phyloP scores from a whole-genome alignment of 140 eudicot species.

The Senecio squalidus region DNA sequence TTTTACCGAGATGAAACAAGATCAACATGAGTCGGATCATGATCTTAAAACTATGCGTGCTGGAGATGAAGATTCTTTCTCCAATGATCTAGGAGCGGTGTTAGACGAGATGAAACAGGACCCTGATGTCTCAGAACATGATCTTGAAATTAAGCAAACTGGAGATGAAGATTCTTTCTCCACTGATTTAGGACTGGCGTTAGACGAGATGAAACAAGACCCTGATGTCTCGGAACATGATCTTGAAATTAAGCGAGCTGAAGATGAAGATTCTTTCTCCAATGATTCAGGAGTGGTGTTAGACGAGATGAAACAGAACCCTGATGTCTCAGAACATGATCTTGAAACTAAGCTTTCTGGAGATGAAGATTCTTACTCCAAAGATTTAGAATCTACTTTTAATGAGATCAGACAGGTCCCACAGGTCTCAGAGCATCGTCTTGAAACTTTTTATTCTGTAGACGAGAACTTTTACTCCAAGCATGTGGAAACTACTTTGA shows the following conservation, averaged over 20 bases:
- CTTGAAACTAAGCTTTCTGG: constrained; percentile 29
- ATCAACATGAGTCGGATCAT: constrained; percentile 1
- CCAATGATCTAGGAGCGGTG: constrained; percentile 20
- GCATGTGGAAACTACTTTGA: constrained; percentile 25
- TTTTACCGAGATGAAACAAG: constrained; percentile 28
- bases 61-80: constrained; percentile 12
- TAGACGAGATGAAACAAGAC: constrained; percentile 18
- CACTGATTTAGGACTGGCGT: constrained; percentile 6
- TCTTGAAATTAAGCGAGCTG: constrained; percentile 14
- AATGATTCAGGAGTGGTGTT: constrained; percentile 19
- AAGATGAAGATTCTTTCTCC: constrained; percentile 16
- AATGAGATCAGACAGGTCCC: constrained; percentile 22
- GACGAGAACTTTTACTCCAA: constrained; percentile 23
- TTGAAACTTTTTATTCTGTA: constrained; percentile 38
- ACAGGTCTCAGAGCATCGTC: constrained; percentile 17
- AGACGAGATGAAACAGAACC: constrained; percentile 17
- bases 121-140: constrained; percentile 2
- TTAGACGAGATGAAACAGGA: constrained; percentile 19
- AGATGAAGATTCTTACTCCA: constrained; percentile 23
- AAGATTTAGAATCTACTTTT: constrained; percentile 23
- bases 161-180: constrained; percentile 25
- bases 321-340: constrained; percentile 13
- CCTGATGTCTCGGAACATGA: constrained; percentile 8
- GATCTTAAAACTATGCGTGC: constrained; percentile 12
- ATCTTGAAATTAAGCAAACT: constrained; percentile 13